Evolutionary conservation across 2,329 filamentous ascomycete species (phyloP), one percentile per base, ranked within the genome.

Genomic region (Coniella vitis): DNA sequence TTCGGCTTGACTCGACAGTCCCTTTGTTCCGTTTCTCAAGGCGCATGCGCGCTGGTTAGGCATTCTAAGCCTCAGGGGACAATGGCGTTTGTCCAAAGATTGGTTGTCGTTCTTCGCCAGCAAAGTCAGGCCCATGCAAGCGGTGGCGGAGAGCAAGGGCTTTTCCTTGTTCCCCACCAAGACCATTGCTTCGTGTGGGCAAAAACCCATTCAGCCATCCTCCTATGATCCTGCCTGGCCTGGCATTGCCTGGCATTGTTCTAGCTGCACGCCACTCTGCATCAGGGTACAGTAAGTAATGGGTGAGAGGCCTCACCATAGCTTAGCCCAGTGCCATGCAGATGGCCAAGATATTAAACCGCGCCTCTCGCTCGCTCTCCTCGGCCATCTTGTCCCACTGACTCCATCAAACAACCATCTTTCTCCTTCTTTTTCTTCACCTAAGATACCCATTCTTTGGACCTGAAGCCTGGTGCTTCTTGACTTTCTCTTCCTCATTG

Each of bases 21-120:
- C n/a, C 38, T 40, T 47, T 39, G 36, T 47, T 47, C 34, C 36
- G 38, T 47, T 47, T 47, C 19, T 47, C 40, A 14, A 17, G 17
- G 29, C 7, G 14, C 21, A n/a, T 34, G 16, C 38, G 31, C 45
- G n/a, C 19, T 34, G 19, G n/a, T 25, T 16, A 31, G 16, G 45
- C n/a, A 14, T 41, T 31, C 29, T 34, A 16, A 20, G 45, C 38
- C n/a, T 41, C 45, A 47, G 45, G 29, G 38, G 38, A 36, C 31
- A 29, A 40, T 14, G 17, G 25, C 29, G 21, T 29, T 36, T 17
- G 37, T 17, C 29, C 45, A 41, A 41, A 40, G 45, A 47, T 17
- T 47, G 45, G 45, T 22, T 29, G 45, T 41, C 16, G 17, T 20
- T 32, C 44, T 10, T 29, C 25, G 25, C 44, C 20, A 16, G 36